phyloP scores from a whole-genome alignment of 768 basidiomycete species.

The Suillus alpinus region DNA sequence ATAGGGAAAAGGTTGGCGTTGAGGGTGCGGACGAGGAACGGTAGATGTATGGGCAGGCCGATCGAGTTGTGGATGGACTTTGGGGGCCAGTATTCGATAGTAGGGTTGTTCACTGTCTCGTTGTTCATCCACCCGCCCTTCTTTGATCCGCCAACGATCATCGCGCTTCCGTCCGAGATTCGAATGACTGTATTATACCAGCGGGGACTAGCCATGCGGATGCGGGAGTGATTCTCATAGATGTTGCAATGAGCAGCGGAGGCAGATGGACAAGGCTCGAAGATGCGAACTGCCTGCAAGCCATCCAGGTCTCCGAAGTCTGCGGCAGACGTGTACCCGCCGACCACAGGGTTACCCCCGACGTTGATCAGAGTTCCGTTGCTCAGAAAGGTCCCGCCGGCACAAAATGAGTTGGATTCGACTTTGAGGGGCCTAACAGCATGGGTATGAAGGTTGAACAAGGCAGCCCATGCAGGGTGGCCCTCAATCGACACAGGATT shows the following conservation, averaged over 20 bases:
- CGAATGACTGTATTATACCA: slow-evolving; percentile 80
- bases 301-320: slow-evolving; percentile 79
- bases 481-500: slow-evolving; percentile 72
- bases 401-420: slow-evolving; percentile 84
- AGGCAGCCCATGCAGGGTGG: slow-evolving; percentile 78
- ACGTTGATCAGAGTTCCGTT: slow-evolving; percentile 79
- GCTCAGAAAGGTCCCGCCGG: slow-evolving; percentile 72
- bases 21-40: slow-evolving; percentile 67
- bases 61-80: slow-evolving; percentile 67
- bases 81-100: slow-evolving; percentile 79
- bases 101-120: slow-evolving; percentile 75
- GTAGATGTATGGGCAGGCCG: slow-evolving; percentile 62
- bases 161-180: slow-evolving; percentile 73
- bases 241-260: slow-evolving; percentile 53
- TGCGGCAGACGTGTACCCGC: slow-evolving; percentile 56
- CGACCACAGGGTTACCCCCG: slow-evolving; percentile 79
- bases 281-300: slow-evolving; percentile 68
- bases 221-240: slow-evolving; percentile 57
- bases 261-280: slow-evolving; percentile 59
- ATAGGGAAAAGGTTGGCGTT: slow-evolving; percentile 85
- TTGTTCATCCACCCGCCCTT: slow-evolving; percentile 90
- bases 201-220: slow-evolving; percentile 74
- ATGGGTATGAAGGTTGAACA: slow-evolving; percentile 69
- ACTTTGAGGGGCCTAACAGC: slow-evolving; percentile 58
- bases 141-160: slow-evolving; percentile 79